A percentile compares a stretch with the other conserved stretches of the same genome.
These are phyloP conservation scores for Heracleum sosnowskyi DNA, from an alignment of 129 eudicot genomes.

Conservation along the genomic window DNA sequence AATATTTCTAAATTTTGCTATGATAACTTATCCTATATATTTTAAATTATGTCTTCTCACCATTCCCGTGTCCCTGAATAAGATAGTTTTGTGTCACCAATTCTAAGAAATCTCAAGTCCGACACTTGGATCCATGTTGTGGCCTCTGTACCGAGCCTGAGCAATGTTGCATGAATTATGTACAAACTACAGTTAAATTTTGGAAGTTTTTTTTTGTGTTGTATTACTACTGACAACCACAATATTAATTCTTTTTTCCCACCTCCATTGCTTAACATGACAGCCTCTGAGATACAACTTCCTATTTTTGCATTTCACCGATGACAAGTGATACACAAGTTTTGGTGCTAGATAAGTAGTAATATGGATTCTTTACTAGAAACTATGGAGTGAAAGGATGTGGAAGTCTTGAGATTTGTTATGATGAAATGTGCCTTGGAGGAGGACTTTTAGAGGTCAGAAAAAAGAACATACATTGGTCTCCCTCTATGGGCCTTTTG, in stretches of 20 bases:
- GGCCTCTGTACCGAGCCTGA: not conserved
- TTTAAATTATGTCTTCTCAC: not conserved
- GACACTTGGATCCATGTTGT: not conserved
- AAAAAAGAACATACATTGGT: not conserved
- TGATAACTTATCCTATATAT: not conserved
- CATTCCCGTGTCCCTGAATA: too few species aligned
- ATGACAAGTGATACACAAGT: not conserved
- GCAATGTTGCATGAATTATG: not conserved
- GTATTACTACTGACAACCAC: too few species aligned
- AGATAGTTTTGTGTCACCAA: not conserved
- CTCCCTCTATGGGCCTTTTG: not conserved
- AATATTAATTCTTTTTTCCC: not conserved
- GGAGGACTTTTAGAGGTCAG: not conserved
- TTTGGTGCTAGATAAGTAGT: not conserved
- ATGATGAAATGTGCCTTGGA: not conserved
- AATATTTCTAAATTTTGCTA: too few species aligned
- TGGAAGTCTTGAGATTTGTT: too few species aligned
- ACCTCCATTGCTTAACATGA: not conserved
- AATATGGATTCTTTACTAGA: too few species aligned
- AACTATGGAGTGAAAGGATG: too few species aligned
- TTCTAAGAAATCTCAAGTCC: not conserved
- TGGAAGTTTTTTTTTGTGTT: not conserved
- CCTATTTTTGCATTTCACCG: too few species aligned
- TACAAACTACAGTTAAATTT: not conserved
- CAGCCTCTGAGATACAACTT: not conserved